These are phyloP conservation scores for Ustilago nuda DNA, from an alignment of 1,284 basidiomycete species.

Conservation along the genomic window DNA sequence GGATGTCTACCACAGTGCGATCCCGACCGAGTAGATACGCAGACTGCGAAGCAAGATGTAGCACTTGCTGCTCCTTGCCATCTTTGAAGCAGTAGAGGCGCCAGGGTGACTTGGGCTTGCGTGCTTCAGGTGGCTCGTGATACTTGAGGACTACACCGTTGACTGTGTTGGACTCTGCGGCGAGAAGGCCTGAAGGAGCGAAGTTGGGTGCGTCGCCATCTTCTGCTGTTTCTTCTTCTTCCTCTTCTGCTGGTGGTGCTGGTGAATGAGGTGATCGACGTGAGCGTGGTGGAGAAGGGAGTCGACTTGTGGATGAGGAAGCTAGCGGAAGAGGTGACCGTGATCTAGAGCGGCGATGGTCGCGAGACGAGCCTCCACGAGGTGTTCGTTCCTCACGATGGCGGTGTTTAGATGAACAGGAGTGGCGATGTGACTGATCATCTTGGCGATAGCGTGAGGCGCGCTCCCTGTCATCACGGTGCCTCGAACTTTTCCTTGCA, in stretches of 20 bases:
- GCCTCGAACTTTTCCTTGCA: slow-evolving; percentile 8
- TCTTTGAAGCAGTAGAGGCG: slow-evolving; percentile 97
- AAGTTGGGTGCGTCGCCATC: slow-evolving; percentile 80
- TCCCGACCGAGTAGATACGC: slow-evolving; percentile 94
- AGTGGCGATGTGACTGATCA: background rate
- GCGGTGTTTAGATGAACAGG: slow-evolving; percentile 1
- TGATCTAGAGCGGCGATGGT: slow-evolving; percentile 9
- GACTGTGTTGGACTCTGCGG: slow-evolving; percentile 78
- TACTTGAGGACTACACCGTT: slow-evolving; percentile 93
- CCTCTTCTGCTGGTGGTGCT: slow-evolving; percentile 3
- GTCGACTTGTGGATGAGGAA: slow-evolving; percentile 2
- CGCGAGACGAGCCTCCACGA: slow-evolving; percentile 9
- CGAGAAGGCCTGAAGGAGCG: slow-evolving; percentile 85
- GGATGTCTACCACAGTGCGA: slow-evolving; percentile 77
- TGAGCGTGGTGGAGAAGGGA: background rate
- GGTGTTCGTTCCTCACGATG: slow-evolving; percentile 5
- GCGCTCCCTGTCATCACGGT: slow-evolving; percentile 7
- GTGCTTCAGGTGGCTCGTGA: slow-evolving; percentile 96
- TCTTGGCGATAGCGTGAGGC: background rate
- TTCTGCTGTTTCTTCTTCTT: slow-evolving; percentile 15
- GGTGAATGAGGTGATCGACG: background rate
- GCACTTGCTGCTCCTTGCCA: slow-evolving; percentile 78
- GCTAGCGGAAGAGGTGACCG: slow-evolving; percentile 11
- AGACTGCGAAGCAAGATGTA: slow-evolving; percentile 77
- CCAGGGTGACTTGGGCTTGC: slow-evolving; percentile 90